These are phyloP conservation scores for Xylona heveae DNA, from an alignment of 495 filamentous ascomycete species.

Conservation along the genomic window DNA sequence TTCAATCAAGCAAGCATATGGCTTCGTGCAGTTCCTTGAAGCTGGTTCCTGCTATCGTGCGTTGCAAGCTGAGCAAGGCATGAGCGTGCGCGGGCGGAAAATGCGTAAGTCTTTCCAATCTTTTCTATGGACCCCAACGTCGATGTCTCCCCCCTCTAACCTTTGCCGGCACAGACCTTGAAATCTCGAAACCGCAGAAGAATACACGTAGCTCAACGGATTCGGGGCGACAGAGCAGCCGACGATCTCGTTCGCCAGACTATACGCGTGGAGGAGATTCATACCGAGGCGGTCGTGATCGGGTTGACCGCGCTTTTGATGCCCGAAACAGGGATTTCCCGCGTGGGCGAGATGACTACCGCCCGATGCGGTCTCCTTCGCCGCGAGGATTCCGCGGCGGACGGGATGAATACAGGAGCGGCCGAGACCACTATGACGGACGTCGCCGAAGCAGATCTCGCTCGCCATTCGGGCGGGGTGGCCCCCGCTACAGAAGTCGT, in stretches of 20 bases:
- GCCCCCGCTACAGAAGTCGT: constrained; percentile 43
- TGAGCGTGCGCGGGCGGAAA: constrained; percentile 56
- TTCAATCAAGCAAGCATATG: constrained; percentile 91
- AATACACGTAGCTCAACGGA: constrained; percentile 36
- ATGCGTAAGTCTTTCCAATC: constrained; percentile 49
- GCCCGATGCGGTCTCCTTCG: constrained; percentile 39
- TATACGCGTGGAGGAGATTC: constrained; percentile 25
- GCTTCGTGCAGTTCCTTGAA: constrained; percentile 87
- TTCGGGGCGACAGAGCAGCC: constrained; percentile 19
- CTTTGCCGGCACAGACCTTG: constrained; percentile 42
- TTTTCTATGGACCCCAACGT: not conserved
- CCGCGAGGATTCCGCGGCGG: constrained; percentile 31
- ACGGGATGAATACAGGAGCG: constrained; percentile 50
- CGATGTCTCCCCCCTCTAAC: not conserved
- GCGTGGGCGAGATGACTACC: constrained; percentile 39
- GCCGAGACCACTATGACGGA: constrained; percentile 37
- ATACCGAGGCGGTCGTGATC: constrained; percentile 9
- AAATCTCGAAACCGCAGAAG: constrained; percentile 77
- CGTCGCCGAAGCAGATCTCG: constrained; percentile 42
- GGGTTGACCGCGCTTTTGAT: constrained; percentile 18
- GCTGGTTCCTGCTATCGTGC: constrained; percentile 47
- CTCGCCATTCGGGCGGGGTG: constrained; percentile 32
- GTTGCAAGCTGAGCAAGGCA: constrained; percentile 56
- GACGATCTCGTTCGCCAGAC: constrained; percentile 53
- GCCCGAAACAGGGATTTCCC: constrained; percentile 20